Conservation (phyloP, 169 alveolate genomes). For the Cytauxzoon felis region DNA sequence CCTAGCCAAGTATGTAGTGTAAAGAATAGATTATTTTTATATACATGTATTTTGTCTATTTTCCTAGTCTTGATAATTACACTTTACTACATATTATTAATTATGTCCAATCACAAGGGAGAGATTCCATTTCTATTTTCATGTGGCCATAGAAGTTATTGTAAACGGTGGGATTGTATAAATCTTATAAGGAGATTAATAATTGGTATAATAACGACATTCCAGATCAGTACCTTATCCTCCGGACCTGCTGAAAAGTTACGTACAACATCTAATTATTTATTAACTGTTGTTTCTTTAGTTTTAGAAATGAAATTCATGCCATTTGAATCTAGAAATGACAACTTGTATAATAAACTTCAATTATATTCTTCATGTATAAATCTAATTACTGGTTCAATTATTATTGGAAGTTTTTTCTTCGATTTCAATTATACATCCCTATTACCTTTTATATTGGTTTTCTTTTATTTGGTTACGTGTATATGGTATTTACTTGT, state of each 20-base stretch:
- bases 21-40: conserved; percentile 47
- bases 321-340: conserved; percentile 48
- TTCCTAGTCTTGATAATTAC: conserved; percentile 9
- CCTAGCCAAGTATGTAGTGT: conserved; percentile 64
- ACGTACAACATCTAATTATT: conserved; percentile 25
- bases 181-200: conserved; percentile 14
- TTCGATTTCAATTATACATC: conserved; percentile 48
- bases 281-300: conserved; percentile 11
- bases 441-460: conserved; percentile 12
- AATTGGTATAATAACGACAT: conserved; percentile 22
- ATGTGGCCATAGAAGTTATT: conserved; percentile 33
- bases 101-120: not conserved
- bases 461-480: conserved; percentile 4
- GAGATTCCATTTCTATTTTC: conserved; percentile 6
- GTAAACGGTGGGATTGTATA: conserved; percentile 42
- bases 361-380: conserved; percentile 20
- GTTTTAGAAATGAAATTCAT: conserved; percentile 5
- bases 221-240: conserved; percentile 28
- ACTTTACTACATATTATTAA: not conserved
- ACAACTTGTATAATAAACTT: conserved; percentile 45
- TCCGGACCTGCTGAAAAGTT: conserved; percentile 30
- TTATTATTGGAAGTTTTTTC: conserved; percentile 54
- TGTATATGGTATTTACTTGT: conserved; percentile 50
- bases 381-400: conserved; percentile 32
- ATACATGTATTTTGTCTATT: conserved; percentile 21